Evolutionary conservation across 371 early-diverging fungal species (phyloP).

Genomic region (Conidiobolus incongruus): DNA sequence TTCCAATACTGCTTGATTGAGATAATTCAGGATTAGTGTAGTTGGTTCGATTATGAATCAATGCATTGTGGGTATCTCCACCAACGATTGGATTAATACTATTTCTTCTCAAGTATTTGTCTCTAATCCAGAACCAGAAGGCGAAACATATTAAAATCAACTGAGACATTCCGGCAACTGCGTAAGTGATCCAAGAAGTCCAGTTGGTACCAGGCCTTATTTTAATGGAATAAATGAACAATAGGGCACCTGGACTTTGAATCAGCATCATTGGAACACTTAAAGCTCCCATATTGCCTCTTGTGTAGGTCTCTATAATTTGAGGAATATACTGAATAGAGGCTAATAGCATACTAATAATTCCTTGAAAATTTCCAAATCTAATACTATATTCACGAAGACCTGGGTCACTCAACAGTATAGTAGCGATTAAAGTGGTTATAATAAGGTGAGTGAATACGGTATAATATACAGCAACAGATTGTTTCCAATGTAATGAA

Average conservation of each 20-base stretch:
- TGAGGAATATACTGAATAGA: constrained; percentile 78
- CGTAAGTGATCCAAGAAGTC: constrained; percentile 81
- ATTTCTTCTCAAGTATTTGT: too few species aligned
- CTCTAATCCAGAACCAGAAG: too few species aligned
- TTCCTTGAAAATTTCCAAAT: constrained; percentile 65
- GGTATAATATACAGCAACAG: constrained; percentile 25
- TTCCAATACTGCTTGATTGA: too few species aligned
- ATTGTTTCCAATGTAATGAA: constrained; percentile 38
- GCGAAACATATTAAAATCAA: constrained; percentile 54
- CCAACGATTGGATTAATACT: too few species aligned
- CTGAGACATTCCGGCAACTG: constrained; percentile 68
- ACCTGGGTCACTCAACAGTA: constrained; percentile 27
- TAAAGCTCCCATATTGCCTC: constrained; percentile 61
- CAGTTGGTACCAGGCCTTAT: constrained; percentile 71
- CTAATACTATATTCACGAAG: constrained; percentile 18
- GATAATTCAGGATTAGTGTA: too few species aligned
- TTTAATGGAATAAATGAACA: constrained; percentile 63
- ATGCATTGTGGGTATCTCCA: too few species aligned
- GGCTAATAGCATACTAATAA: constrained; percentile 45
- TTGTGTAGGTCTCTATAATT: constrained; percentile 53
- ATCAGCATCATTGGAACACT: constrained; percentile 84
- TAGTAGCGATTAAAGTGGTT: constrained; percentile 22
- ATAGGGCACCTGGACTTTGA: constrained; percentile 61
- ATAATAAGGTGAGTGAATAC: constrained; percentile 29
- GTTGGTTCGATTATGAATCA: too few species aligned